Base-by-base conservation (phyloP, 768 basidiomycete genomes). In the Suillus clintonianus region DNA sequence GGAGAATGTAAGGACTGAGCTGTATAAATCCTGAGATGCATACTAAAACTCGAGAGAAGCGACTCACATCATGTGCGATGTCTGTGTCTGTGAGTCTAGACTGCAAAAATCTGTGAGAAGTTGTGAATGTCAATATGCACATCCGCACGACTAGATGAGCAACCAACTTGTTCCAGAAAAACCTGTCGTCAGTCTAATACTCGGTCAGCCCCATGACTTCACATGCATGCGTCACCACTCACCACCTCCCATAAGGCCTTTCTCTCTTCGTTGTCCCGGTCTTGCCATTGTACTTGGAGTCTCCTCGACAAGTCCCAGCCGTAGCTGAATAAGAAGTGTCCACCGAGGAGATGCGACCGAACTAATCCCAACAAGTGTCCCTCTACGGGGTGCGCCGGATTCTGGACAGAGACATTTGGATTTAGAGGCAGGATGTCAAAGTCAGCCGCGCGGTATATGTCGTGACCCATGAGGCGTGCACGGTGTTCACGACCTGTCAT, bases 131-230 rank as follows among this genome's bases (percentile, higher is more conserved):
- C 30, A 34, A 47, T 37, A 58, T 56, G 56, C 22, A 64, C 17
- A 27, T 19, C 17, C 15, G 30, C 30, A 56, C 5, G 17, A 39
- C 17, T 57, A 30, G 56, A 66, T 24, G 27, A 30, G 58, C 19
- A 6, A 72, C 77, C 54, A 63, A 91, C 86, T 87, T 92, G 77
- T 99, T 99, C 97, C 97, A 99, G 78, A 99, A 99, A 79, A 99
- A 99, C 66, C 96, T 85, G 71, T 97, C 95, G 67, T 99, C 97
- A 43, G 89, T 90, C 90, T 96, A 69, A 56, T 60, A 27, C 39
- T 22, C n/a, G 5, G n/a, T 76, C 43, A 71, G 61, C 60, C 30
- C 61, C 32, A 53, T 63, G 24, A 41, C 47, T 11, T 17, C 19
- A 61, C 42, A 15, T 55, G 57, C 57, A 51, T 27, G 51, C 56